A percentile compares a stretch with the other conserved stretches of the same genome.
phyloP scores from a whole-genome alignment of 441 rosid species.

The Brassica balearica region DNA sequence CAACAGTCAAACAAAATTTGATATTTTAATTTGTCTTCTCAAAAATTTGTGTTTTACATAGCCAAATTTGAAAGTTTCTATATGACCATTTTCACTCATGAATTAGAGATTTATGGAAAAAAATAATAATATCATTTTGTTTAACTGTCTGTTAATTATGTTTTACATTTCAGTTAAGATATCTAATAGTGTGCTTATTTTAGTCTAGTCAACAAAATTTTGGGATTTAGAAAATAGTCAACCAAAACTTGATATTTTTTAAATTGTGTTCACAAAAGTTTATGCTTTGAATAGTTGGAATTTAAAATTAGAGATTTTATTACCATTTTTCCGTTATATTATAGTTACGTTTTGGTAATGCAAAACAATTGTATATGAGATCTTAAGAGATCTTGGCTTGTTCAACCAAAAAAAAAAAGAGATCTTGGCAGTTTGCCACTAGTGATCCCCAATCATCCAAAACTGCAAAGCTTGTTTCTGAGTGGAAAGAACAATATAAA shows the following conservation, averaged over 20 bases:
- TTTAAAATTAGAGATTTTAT: not conserved
- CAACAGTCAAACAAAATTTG: not conserved
- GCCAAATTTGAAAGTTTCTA: not conserved
- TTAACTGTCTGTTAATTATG: too few relatives aligned
- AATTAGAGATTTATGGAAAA: not conserved
- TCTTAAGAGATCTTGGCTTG: slow-evolving; percentile 10
- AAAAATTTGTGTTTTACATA: too few relatives aligned
- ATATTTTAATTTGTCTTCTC: not conserved
- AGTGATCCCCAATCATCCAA: slow-evolving; percentile 11
- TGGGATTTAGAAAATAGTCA: too few relatives aligned
- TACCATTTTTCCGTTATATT: not conserved
- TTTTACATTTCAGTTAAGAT: too few relatives aligned
- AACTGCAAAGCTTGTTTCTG: not conserved
- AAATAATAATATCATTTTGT: not conserved
- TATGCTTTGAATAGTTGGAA: not conserved
- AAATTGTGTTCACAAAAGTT: not conserved
- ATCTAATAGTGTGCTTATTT: too few relatives aligned
- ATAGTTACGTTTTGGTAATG: not conserved
- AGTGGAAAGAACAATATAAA: slow-evolving; percentile 6
- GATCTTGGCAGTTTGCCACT: slow-evolving; percentile 20
- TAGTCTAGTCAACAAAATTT: too few relatives aligned
- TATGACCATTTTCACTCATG: not conserved
- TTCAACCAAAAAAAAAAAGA: too few relatives aligned
- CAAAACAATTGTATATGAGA: slow-evolving; percentile 8
- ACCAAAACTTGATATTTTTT: not conserved